Evolutionary conservation across 208 protist species (phyloP).

Genomic region (Acanthamoeba divionensis): DNA sequence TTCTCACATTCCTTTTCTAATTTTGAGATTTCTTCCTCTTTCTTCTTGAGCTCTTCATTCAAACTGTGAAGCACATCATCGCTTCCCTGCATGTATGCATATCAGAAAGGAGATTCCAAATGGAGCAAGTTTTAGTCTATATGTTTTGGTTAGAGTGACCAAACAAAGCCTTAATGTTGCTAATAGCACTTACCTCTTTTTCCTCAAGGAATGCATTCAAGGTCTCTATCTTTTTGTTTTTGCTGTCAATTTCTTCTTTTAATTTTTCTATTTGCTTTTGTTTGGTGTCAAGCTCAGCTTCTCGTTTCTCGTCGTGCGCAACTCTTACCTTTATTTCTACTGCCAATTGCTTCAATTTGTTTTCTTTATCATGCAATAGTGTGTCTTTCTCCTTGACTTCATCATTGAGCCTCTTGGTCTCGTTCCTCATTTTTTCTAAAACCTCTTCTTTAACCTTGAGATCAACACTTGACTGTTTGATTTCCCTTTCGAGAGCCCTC

Average conservation of each 20-base stretch:
- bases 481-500: background rate
- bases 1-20: background rate
- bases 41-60: background rate
- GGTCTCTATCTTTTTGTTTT: background rate
- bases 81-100: no score
- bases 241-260: background rate
- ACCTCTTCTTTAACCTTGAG: background rate
- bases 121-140: no score
- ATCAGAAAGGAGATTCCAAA: no score
- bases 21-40: slow-evolving; percentile 14
- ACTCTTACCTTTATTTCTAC: background rate
- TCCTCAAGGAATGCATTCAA: no score
- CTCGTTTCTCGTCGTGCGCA: background rate
- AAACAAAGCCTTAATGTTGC: no score
- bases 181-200: no score
- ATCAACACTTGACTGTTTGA: background rate
- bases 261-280: background rate
- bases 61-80: no score
- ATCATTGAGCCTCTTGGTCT: background rate
- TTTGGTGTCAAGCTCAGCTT: background rate
- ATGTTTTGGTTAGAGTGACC: no score
- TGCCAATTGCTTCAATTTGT: background rate
- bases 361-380: background rate
- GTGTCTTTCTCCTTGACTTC: background rate
- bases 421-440: background rate